Evolutionary conservation across 148 eudicot genomes (phyloP).

Genomic region (Rhododendron ferrugineum): DNA sequence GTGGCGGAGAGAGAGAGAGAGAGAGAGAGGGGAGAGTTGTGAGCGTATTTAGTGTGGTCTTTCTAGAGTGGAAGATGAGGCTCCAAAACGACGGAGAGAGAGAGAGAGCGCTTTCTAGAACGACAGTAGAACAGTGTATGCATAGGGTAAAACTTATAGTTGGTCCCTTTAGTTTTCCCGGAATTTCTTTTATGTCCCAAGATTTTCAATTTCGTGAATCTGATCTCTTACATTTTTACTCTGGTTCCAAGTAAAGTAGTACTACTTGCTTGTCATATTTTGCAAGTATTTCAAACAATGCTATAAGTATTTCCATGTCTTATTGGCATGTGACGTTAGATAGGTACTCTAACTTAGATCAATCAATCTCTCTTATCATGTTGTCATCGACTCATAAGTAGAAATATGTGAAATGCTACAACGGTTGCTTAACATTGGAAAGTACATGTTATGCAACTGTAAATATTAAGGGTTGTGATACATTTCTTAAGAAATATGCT

Average conservation of each 20-base stretch:
- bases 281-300: neutral
- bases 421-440: too few relatives aligned
- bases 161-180: neutral
- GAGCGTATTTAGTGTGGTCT: neutral
- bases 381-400: neutral
- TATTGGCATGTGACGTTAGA: neutral
- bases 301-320: neutral
- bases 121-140: neutral
- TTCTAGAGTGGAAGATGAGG: constrained; percentile 3
- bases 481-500: neutral
- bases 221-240: neutral
- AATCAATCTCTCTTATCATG: neutral
- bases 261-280: neutral
- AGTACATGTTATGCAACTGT: too few relatives aligned
- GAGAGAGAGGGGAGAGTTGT: neutral
- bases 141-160: neutral
- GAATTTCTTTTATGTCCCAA: neutral
- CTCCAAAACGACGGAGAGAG: constrained; percentile 1
- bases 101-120: neutral
- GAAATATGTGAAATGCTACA: too few relatives aligned
- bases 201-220: neutral
- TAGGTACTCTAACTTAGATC: neutral
- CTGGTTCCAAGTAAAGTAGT: neutral
- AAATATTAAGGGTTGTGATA: neutral
- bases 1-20: neutral